These are phyloP conservation scores for Aspergillus conjunctus DNA, from an alignment of 495 filamentous ascomycete genomes.

Conservation along the genomic window DNA sequence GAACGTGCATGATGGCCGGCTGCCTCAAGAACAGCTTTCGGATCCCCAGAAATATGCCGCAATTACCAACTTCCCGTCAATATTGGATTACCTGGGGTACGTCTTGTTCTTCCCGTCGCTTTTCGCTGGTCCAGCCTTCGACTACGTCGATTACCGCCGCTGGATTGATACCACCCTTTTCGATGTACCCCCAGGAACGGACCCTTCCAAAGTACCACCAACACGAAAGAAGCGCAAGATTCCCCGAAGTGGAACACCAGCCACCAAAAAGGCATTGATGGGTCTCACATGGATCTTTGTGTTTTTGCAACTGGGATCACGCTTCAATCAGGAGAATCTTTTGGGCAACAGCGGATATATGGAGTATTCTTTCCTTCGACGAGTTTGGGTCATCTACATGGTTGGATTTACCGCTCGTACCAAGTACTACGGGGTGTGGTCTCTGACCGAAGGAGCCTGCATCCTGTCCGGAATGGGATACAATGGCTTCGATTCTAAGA, in stretches of 20 bases:
- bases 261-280: constrained; percentile 69
- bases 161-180: constrained; percentile 97
- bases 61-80: constrained; percentile 66
- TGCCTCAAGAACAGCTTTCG: constrained; percentile 75
- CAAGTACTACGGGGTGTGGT: constrained; percentile 98
- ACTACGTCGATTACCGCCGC: constrained; percentile 85
- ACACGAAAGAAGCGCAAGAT: constrained; percentile 95
- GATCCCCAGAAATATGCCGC: constrained; percentile 85
- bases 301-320: constrained; percentile 73
- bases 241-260: constrained; percentile 85
- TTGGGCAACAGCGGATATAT: constrained; percentile 60
- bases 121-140: constrained; percentile 86
- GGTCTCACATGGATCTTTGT: constrained; percentile 78
- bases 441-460: constrained; percentile 88
- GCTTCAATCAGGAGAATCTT: constrained; percentile 62
- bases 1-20: constrained; percentile 89
- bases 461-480: constrained; percentile 93
- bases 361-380: constrained; percentile 65
- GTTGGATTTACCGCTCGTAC: constrained; percentile 75
- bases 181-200: constrained; percentile 74
- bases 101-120: constrained; percentile 93
- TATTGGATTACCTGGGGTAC: constrained; percentile 84
- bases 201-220: constrained; percentile 76
- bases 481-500: constrained; percentile 83
- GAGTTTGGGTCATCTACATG: constrained; percentile 79